phyloP scores from a whole-genome alignment of 2,329 filamentous ascomycete genomes.

The Monosporascus sp. region DNA sequence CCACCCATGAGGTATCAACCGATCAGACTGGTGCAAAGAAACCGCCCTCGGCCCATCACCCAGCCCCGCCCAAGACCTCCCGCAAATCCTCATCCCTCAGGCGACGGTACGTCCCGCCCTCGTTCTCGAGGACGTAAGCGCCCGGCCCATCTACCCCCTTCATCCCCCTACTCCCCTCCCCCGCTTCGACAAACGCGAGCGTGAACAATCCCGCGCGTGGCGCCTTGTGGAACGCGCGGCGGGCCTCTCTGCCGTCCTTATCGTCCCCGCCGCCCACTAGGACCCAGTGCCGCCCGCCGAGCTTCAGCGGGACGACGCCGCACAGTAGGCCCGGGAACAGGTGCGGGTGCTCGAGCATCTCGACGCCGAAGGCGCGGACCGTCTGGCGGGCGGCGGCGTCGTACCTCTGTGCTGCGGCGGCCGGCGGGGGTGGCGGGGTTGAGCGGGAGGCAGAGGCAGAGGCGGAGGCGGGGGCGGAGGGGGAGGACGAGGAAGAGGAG shows the following conservation, averaged over 20 bases:
- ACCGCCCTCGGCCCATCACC: too few relatives aligned
- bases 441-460: neutral
- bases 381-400: constrained; percentile 64
- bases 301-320: constrained; percentile 65
- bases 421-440: neutral
- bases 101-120: too few relatives aligned
- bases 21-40: too few relatives aligned
- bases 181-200: constrained; percentile 1
- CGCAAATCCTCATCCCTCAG: too few relatives aligned
- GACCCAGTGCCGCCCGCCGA: constrained; percentile 53
- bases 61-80: too few relatives aligned
- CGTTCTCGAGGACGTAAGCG: too few relatives aligned
- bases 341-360: constrained; percentile 90
- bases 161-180: too few relatives aligned
- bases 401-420: constrained; percentile 51
- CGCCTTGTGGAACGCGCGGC: constrained; percentile 14
- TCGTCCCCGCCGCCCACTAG: constrained; percentile 11
- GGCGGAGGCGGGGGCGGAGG: neutral
- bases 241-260: neutral
- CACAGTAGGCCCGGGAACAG: constrained; percentile 79
- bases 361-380: constrained; percentile 80
- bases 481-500: neutral
- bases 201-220: constrained; percentile 21
- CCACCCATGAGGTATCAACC: too few relatives aligned
- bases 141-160: too few relatives aligned